Evolutionary conservation across 768 basidiomycete species (phyloP).

Genomic region (Boletus reticuloceps): DNA sequence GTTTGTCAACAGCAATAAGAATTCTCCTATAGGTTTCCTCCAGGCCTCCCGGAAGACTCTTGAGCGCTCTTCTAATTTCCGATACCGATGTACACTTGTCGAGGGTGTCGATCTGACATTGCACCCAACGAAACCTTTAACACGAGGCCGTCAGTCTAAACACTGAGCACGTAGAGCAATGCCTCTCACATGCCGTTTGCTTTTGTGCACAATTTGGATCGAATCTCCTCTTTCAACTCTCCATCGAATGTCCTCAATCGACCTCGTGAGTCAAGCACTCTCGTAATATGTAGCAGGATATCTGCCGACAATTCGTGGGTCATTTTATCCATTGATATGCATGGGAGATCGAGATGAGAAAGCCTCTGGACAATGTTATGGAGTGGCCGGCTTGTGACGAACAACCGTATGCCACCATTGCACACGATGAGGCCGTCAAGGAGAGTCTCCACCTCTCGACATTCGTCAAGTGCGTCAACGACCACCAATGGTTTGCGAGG

Average conservation of each 20-base stretch:
- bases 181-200: slow-evolving; percentile 22
- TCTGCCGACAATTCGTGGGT: slow-evolving; percentile 1
- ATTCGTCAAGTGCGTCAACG: slow-evolving; percentile 25
- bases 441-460: slow-evolving; percentile 8
- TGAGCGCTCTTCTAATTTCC: slow-evolving; percentile 1
- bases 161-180: not conserved
- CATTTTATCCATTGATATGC: slow-evolving; percentile 9
- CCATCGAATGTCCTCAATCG: slow-evolving; percentile 1
- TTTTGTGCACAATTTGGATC: not conserved
- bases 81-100: not conserved
- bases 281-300: slow-evolving; percentile 5
- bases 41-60: slow-evolving; percentile 13
- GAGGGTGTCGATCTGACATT: slow-evolving; percentile 15
- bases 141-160: not conserved
- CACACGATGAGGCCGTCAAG: slow-evolving; percentile 5
- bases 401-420: not conserved
- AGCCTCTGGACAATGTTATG: slow-evolving; percentile 3
- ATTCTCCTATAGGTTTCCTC: slow-evolving; percentile 25
- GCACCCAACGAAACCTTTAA: slow-evolving; percentile 17
- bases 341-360: not conserved
- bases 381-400: slow-evolving; percentile 11
- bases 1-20: slow-evolving; percentile 6
- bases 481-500: slow-evolving; percentile 7
- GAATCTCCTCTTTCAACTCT: slow-evolving; percentile 9
- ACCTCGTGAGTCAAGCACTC: slow-evolving; percentile 7